These are phyloP conservation scores for Diaporthe vexans DNA, from an alignment of 2,329 filamentous ascomycete genomes.

Conservation along the genomic window DNA sequence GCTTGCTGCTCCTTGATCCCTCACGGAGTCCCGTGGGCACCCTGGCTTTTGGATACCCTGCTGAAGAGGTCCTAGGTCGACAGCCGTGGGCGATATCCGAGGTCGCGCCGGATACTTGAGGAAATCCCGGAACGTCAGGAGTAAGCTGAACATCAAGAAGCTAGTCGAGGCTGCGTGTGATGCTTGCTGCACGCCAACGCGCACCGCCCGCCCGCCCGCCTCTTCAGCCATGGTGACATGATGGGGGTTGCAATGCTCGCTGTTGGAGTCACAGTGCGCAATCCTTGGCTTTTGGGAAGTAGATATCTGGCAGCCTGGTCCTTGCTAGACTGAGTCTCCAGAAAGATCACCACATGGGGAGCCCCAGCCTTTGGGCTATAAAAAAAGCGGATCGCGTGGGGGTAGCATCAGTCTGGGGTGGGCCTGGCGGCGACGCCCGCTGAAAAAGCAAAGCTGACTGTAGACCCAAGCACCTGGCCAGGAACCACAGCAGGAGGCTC, in stretches of 20 bases:
- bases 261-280: conserved; percentile 35
- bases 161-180: conserved; percentile 35
- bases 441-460: conserved; percentile 9
- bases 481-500: conserved; percentile 16
- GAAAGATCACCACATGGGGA: conserved; percentile 35
- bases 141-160: conserved; percentile 34
- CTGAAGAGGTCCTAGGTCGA: conserved; percentile 21
- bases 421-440: conserved; percentile 20
- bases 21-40: conserved; percentile 15
- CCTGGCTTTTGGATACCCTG: conserved; percentile 14
- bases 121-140: neutral
- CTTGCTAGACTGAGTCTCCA: conserved; percentile 22
- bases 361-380: conserved; percentile 28
- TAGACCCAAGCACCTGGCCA: neutral
- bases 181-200: conserved; percentile 20
- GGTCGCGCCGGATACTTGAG: conserved; percentile 25
- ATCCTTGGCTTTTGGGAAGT: conserved; percentile 17
- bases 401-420: conserved; percentile 3
- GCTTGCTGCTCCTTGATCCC: conserved; percentile 24
- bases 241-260: conserved; percentile 32
- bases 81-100: conserved; percentile 26
- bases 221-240: conserved; percentile 34
- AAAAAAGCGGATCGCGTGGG: conserved; percentile 40
- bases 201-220: conserved; percentile 23
- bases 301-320: conserved; percentile 27